These are phyloP conservation scores for Martensiomyces pterosporus DNA, from an alignment of 192 early-diverging fungal genomes.

Conservation along the genomic window DNA sequence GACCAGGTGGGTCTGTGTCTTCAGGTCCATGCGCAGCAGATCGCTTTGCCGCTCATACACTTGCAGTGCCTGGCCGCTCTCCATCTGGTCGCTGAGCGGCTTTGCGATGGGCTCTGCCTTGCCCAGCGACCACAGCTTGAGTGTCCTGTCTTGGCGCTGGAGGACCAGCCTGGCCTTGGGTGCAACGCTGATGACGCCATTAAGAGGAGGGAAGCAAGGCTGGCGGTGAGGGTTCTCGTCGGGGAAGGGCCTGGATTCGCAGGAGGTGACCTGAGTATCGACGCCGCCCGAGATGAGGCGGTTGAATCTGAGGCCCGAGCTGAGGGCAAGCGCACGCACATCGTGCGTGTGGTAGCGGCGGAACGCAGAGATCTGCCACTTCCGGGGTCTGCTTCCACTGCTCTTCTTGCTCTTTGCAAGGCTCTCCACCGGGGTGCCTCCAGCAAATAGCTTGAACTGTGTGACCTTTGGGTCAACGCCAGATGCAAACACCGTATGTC, in stretches of 20 bases:
- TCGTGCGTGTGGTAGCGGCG: constrained; percentile 94
- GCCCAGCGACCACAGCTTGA: constrained; percentile 85
- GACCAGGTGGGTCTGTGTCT: constrained; percentile 63
- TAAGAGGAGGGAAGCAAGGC: constrained; percentile 61
- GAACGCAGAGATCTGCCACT: constrained; percentile 82
- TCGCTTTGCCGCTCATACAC: constrained; percentile 63
- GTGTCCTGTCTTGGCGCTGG: constrained; percentile 58
- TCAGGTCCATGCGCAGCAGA: constrained; percentile 73
- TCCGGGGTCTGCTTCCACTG: constrained; percentile 4
- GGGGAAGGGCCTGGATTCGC: constrained; percentile 57
- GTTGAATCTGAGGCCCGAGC: constrained; percentile 63
- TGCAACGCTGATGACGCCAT: constrained; percentile 55
- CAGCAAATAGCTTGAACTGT: constrained; percentile 54
- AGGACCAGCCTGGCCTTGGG: constrained; percentile 59
- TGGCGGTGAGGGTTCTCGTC: constrained; percentile 58
- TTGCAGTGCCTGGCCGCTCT: constrained; percentile 46
- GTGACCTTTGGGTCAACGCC: constrained; percentile 89
- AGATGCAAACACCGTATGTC: constrained; percentile 74
- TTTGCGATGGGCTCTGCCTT: constrained; percentile 44
- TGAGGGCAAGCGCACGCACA: constrained; percentile 79
- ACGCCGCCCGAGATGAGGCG: constrained; percentile 82
- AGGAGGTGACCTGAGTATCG: constrained; percentile 68
- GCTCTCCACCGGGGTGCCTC: constrained; percentile 9
- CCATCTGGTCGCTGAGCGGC: constrained; percentile 25
- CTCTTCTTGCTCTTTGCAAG: constrained; percentile 4